Conservation (phyloP, 768 basidiomycete species). For the Mycena belliarum region DNA sequence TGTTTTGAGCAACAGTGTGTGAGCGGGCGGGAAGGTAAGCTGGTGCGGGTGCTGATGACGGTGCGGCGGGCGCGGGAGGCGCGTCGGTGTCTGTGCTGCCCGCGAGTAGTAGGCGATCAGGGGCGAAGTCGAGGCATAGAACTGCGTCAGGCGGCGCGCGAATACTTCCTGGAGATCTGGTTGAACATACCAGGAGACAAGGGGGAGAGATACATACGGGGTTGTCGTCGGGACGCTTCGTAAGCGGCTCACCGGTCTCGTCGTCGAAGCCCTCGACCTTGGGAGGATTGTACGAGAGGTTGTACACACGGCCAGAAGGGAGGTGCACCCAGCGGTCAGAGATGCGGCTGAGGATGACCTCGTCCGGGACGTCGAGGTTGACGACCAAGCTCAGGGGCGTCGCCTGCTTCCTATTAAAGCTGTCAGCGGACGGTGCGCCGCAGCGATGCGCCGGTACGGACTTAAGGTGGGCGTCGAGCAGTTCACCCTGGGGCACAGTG, state of each 20-base stretch:
- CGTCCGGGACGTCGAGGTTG: constrained; percentile 86
- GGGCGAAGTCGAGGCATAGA: constrained; percentile 80
- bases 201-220: constrained; percentile 54
- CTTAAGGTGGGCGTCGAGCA: constrained; percentile 78
- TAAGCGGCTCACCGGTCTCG: constrained; percentile 83
- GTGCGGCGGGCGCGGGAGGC: constrained; percentile 27
- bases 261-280: constrained; percentile 81
- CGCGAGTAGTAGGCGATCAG: constrained; percentile 71
- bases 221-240: constrained; percentile 87
- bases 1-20: constrained; percentile 54
- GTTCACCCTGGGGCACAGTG: constrained; percentile 78
- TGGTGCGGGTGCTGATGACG: constrained; percentile 53
- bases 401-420: constrained; percentile 51
- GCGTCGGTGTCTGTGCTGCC: constrained; percentile 29
- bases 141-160: constrained; percentile 70
- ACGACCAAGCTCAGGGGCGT: constrained; percentile 78
- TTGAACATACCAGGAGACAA: neutral
- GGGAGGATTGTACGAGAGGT: constrained; percentile 84
- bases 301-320: constrained; percentile 88
- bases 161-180: constrained; percentile 63
- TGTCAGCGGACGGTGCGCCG: neutral
- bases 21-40: constrained; percentile 45
- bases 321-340: constrained; percentile 90
- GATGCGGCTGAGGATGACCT: constrained; percentile 82
- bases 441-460: constrained; percentile 31